Evolutionary conservation across 352 stramenopile genomes (phyloP).

Genomic region (Globisporangium alternatum): DNA sequence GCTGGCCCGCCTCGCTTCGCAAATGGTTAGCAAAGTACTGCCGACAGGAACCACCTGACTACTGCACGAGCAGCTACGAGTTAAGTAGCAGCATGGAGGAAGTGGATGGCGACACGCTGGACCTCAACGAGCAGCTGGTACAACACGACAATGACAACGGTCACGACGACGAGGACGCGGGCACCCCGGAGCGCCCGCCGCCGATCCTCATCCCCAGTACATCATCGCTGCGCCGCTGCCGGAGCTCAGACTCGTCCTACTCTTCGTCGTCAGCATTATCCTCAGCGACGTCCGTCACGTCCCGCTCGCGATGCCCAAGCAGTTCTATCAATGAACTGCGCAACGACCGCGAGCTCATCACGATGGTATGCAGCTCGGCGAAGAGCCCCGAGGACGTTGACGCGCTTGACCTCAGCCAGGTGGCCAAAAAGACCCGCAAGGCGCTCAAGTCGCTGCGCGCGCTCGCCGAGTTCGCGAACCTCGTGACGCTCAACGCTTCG

Average conservation of each 20-base stretch:
- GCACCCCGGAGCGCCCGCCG: conserved; percentile 1
- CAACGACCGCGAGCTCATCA: conserved; percentile 42
- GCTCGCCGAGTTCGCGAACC: conserved; percentile 41
- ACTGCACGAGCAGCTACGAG: neutral
- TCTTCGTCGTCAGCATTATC: neutral
- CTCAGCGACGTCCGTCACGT: neutral
- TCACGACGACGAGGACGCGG: neutral
- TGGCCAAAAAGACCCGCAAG: conserved; percentile 44
- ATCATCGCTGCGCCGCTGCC: neutral
- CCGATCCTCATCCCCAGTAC: conserved; percentile 11
- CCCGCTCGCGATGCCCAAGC: conserved; percentile 20
- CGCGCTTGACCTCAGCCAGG: conserved; percentile 45
- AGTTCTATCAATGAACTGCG: conserved; percentile 28
- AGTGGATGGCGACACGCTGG: neutral
- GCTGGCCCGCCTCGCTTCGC: too few species aligned
- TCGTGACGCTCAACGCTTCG: conserved; percentile 56
- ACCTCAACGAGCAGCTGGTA: neutral
- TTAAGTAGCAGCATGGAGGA: neutral
- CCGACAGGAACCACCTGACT: too few species aligned
- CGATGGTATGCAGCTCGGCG: conserved; percentile 26
- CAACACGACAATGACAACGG: neutral
- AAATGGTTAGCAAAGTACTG: too few species aligned
- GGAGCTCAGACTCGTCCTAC: conserved; percentile 7
- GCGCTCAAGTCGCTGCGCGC: conserved; percentile 57
- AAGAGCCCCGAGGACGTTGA: conserved; percentile 26